Conservation (phyloP, 306 rosid genomes). For the Myrica gale region DNA sequence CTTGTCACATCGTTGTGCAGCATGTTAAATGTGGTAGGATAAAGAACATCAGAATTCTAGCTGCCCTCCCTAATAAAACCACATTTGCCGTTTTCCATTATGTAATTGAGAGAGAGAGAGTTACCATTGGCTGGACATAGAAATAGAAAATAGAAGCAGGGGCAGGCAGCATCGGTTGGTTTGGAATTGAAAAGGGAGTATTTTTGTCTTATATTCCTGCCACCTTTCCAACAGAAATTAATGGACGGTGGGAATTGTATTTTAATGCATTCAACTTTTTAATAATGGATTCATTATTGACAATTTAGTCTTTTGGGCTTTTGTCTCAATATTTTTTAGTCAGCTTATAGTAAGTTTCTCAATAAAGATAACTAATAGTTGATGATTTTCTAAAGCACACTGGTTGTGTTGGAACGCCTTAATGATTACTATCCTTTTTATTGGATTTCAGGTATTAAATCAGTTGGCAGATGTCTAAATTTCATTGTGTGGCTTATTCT, state of each 20-base stretch:
- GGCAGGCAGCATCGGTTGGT: not conserved
- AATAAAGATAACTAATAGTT: not conserved
- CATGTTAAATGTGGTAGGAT: not conserved
- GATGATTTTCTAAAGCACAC: not conserved
- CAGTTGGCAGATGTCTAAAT: not conserved
- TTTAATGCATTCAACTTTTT: not conserved
- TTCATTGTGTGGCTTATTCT: not conserved
- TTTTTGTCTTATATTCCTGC: not conserved
- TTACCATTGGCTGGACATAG: not conserved
- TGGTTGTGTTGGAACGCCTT: not conserved
- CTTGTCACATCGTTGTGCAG: not conserved
- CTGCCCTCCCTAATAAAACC: not conserved
- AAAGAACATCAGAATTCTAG: not conserved
- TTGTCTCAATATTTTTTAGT: not conserved
- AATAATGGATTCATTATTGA: not conserved
- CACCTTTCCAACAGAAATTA: not conserved
- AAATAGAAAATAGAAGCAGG: not conserved
- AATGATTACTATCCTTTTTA: not conserved
- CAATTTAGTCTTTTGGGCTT: not conserved
- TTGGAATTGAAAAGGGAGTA: not conserved
- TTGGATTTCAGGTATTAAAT: not conserved
- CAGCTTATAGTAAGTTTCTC: not conserved
- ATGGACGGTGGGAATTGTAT: not conserved
- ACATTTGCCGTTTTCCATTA: not conserved
- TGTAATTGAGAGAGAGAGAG: not conserved